These are phyloP conservation scores for Calonectria crousiana DNA, from an alignment of 2,329 filamentous ascomycete genomes.

Conservation along the genomic window DNA sequence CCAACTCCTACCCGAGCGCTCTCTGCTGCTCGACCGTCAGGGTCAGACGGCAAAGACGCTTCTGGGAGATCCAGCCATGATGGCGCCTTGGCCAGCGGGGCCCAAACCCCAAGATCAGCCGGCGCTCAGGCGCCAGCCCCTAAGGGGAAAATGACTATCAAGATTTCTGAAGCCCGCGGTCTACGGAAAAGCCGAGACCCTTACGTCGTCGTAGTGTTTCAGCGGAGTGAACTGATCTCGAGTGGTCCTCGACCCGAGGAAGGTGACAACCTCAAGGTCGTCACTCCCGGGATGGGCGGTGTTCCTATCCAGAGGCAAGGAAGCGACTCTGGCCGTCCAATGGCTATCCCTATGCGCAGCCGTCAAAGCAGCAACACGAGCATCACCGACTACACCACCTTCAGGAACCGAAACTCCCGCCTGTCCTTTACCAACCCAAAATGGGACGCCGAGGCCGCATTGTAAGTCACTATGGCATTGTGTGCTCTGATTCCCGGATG, in stretches of 20 bases:
- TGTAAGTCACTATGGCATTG: conserved; percentile 70
- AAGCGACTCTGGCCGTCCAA: conserved; percentile 84
- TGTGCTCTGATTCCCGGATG: background rate
- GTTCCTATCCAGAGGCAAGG: conserved; percentile 76
- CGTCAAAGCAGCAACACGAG: conserved; percentile 97
- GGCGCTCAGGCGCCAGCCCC: conserved; percentile 76
- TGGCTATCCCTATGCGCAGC: conserved; percentile 97
- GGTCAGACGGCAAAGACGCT: conserved; percentile 58
- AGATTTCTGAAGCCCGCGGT: conserved; percentile 87
- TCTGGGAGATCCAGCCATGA: conserved; percentile 54
- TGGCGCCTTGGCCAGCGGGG: conserved; percentile 61
- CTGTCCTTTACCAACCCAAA: conserved; percentile 82
- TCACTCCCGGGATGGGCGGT: conserved; percentile 64
- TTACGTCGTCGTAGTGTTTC: conserved; percentile 96
- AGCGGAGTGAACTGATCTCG: conserved; percentile 96
- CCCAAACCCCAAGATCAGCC: conserved; percentile 63
- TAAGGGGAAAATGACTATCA: conserved; percentile 90
- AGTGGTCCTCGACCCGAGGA: conserved; percentile 80
- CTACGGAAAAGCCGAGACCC: conserved; percentile 87
- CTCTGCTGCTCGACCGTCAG: conserved; percentile 71
- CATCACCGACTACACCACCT: conserved; percentile 72
- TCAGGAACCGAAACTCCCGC: conserved; percentile 69
- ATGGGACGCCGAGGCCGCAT: conserved; percentile 95
- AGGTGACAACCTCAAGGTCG: conserved; percentile 62
- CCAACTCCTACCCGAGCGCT: conserved; percentile 90